Percentiles rank a stretch among this genome's conserved stretches.
Conservation (phyloP, 169 alveolate species). For the Cryptosporidium parvum region DNA sequence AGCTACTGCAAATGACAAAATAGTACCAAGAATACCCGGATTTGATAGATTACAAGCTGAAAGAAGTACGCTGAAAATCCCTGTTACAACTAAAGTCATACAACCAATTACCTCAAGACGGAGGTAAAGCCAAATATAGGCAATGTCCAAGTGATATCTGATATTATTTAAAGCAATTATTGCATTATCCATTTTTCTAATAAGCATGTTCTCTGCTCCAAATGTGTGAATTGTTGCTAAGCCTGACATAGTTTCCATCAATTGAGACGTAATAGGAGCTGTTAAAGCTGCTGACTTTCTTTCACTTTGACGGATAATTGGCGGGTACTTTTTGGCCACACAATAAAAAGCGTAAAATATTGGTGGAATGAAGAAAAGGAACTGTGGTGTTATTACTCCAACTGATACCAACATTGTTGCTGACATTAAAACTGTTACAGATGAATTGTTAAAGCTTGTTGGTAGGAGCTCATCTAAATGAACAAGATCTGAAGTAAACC, state of each 20-base stretch:
- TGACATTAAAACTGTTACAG: constrained; percentile 46
- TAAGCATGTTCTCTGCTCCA: constrained; percentile 31
- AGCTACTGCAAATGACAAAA: constrained; percentile 63
- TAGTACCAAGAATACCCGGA: constrained; percentile 34
- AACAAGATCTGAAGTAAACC: constrained; percentile 83
- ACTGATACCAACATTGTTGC: constrained; percentile 28
- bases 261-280: constrained; percentile 69
- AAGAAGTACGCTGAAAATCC: constrained; percentile 49
- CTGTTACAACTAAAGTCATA: constrained; percentile 30
- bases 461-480: constrained; percentile 78
- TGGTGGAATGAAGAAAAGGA: constrained; percentile 57
- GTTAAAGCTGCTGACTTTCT: constrained; percentile 54
- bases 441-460: constrained; percentile 26
- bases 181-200: constrained; percentile 30
- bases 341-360: constrained; percentile 54
- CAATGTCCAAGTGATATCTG: constrained; percentile 62
- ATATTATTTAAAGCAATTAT: constrained; percentile 20
- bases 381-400: constrained; percentile 61
- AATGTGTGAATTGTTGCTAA: constrained; percentile 63
- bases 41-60: constrained; percentile 21
- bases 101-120: constrained; percentile 70
- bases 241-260: constrained; percentile 58
- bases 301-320: constrained; percentile 59
- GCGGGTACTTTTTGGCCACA: constrained; percentile 56
- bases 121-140: constrained; percentile 48